These are phyloP conservation scores for Pseudonitzschia multistriata DNA, from an alignment of 108 stramenopile species.

Conservation along the genomic window DNA sequence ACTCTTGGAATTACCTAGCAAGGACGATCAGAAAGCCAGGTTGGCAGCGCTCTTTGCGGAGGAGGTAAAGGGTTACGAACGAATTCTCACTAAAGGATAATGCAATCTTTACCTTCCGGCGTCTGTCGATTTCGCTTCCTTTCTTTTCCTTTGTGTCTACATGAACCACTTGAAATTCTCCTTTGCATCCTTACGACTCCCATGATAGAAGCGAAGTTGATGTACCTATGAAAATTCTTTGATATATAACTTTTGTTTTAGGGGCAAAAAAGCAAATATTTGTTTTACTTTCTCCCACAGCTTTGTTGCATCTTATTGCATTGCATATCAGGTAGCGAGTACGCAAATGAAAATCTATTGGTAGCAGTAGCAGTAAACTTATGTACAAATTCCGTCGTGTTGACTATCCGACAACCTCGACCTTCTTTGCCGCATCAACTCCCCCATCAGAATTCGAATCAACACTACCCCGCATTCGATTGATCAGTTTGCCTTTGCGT, in stretches of 20 bases:
- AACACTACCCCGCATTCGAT: background rate
- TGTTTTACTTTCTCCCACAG: background rate
- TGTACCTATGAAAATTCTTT: no score
- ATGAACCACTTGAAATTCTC: no score
- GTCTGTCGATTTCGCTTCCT: no score
- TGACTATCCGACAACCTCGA: constrained; percentile 8
- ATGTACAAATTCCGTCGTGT: background rate
- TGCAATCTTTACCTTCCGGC: no score
- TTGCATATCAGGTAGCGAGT: background rate
- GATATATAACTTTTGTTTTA: background rate
- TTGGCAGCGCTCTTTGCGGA: constrained; percentile 58
- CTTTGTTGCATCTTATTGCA: background rate
- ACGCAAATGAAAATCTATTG: background rate
- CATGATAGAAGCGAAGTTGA: no score
- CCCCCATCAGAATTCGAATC: background rate
- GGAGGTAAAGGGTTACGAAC: constrained; percentile 24
- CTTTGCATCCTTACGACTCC: no score
- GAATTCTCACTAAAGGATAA: constrained; percentile 4
- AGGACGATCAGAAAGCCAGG: constrained; percentile 65
- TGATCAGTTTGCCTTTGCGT: constrained; percentile 9
- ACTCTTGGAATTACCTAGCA: constrained; percentile 53
- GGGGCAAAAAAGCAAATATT: background rate
- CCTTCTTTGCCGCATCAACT: background rate
- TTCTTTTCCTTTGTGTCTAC: no score
- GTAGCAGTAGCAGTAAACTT: background rate